Evolutionary conservation across 129 eudicot species (phyloP), one percentile per base, ranked within the genome.

Genomic region (Lactuca saligna): DNA sequence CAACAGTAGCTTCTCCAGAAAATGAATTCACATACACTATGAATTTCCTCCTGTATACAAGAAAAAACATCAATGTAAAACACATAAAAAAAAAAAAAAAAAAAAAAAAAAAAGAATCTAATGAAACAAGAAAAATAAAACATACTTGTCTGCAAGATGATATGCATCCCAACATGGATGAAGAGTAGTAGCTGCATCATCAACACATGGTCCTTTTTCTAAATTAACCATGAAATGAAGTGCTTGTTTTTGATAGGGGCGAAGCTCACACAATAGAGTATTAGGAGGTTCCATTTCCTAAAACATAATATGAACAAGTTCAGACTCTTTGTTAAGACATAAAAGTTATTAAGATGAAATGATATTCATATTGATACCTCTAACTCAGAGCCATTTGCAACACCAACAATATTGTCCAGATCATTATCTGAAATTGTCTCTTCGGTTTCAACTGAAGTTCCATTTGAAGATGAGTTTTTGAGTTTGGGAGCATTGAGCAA

Each of bases 101-200:
- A 20, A 16, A 20, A 41, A 17, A 7, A 53, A 6, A 25, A 20
- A 16, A 20, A 5, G 0, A 44, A 31, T 58, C 8, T 12, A 58
- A 3, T 6, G 6, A 25, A 50, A 48, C 7, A 16, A 16, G 17
- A n/a, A 25, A 31, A 63, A 70, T 63, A 32, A 48, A 3, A 48
- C 82, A 16, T 82, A 89, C 99, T 82, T 65, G 82, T 93, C 99
- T 15, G 85, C 85, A 37, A 93, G 97, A 55, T 81, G 87, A 75
- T 84, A 93, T 7, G 97, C 99, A 79, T 87, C 90, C 99, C 99
- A 93, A 66, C 99, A 93, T 42, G 99, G 99, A 63, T 93, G 99
- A 69, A 93, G 85, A 48, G 92, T 83, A 49, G 87, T 74, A 68
- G 95, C 92, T 56, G 90, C 99, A 62, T 93, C 97, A 79, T 89